A percentile compares a stretch with the other conserved stretches of the same genome.
These are phyloP conservation scores for Phytophthora foliorum DNA, from an alignment of 352 stramenopile species.

Conservation along the genomic window DNA sequence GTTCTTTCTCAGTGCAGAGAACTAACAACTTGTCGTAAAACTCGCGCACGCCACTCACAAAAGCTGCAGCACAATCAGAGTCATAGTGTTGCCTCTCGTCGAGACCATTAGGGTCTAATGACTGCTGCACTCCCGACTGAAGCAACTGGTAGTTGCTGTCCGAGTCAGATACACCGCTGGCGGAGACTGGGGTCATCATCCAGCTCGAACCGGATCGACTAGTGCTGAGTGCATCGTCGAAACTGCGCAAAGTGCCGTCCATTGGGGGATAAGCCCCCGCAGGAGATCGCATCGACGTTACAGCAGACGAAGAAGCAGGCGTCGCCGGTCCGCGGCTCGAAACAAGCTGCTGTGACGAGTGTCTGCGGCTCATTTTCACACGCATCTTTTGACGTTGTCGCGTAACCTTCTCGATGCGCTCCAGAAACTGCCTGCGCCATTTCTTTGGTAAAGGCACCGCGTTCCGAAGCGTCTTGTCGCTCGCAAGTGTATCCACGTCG, in stretches of 20 bases:
- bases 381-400: conserved; percentile 73
- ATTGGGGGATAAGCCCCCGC: conserved; percentile 34
- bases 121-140: conserved; percentile 31
- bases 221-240: conserved; percentile 52
- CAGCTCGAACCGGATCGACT: conserved; percentile 56
- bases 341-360: conserved; percentile 35
- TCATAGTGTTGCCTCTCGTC: conserved; percentile 78
- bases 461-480: conserved; percentile 67
- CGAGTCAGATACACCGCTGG: conserved; percentile 27
- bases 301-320: conserved; percentile 39
- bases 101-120: conserved; percentile 30
- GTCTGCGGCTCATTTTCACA: conserved; percentile 52
- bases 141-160: conserved; percentile 45
- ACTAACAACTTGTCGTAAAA: conserved; percentile 72
- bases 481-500: conserved; percentile 53
- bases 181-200: conserved; percentile 37
- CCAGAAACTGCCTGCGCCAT: conserved; percentile 79
- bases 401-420: conserved; percentile 75
- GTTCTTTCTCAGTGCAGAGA: conserved; percentile 69
- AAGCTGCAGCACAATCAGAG: conserved; percentile 58
- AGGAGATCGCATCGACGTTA: conserved; percentile 49
- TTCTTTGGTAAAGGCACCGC: conserved; percentile 76
- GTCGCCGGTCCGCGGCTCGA: conserved; percentile 50
- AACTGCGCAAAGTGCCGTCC: conserved; percentile 45
- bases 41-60: conserved; percentile 67